Evolutionary conservation across 148 eudicot species (phyloP), one percentile per base, ranked within the genome.

Genomic region (Amaranthus hypochondriacus): DNA sequence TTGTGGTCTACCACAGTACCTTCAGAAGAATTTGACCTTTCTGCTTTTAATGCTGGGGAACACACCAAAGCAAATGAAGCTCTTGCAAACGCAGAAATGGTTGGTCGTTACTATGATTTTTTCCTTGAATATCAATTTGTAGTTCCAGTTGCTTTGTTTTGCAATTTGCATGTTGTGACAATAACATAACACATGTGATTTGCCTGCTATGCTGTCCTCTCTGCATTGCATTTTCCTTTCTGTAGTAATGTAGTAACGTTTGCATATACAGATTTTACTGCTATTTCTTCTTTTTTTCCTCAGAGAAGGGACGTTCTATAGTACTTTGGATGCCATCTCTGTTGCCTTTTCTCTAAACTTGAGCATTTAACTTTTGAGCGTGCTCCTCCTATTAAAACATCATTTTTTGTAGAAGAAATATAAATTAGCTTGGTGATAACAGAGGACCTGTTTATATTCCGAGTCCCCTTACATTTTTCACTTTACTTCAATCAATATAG

Each of bases 31-130:
- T 84, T 93, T 79, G 89, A 93, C 83, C 75, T 93, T 66, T 13
- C 48, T 71, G 92, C 98, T 57, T 93, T 91, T 72, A 93, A 93
- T 81, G 79, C 86, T 79, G 98, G 98, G 75, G 92, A 91, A 65
- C 98, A 93, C 72, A 71, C 82, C 66, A 87, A 89, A 83, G 98
- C 96, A 70, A 77, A 84, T 74, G 94, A 89, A 76, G 86, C 89
- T 78, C 88, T 82, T 62, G 77, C 84, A 73, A 91, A 82, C 82
- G 96, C 98, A 53, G 98, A 91, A 81, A 93, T 90, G 93, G 98
- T 93, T 76, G 53, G 81, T 59, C 28, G 49, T 47, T 68, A 60
- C 46, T 8, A 47, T 42, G 54, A 44, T n/a, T 48, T 59, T 59
- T 7, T 60, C 11, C 10, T 28, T 60, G 63, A 5, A 21, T 60